Conservation (phyloP, 1,284 basidiomycete species). For the Pseudozyma pruni region DNA sequence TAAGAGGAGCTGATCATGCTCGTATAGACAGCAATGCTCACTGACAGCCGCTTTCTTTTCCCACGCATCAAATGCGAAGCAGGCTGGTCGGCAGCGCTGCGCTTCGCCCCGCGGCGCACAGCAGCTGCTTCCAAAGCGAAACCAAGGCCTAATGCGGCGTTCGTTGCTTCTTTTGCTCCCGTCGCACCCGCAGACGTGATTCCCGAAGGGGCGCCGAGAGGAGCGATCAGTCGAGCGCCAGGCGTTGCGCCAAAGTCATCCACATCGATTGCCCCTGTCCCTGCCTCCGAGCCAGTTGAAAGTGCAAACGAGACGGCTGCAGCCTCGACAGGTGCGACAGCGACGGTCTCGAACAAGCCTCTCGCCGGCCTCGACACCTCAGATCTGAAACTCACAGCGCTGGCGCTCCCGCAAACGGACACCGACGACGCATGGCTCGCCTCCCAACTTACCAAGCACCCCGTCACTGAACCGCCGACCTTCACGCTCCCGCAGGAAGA, state of each 20-base stretch:
- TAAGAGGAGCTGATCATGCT: neutral
- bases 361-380: constrained; percentile 2
- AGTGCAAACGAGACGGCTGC: neutral
- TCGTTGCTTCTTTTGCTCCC: constrained; percentile 36
- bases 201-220: constrained; percentile 6
- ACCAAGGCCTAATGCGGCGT: constrained; percentile 33
- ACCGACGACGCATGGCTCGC: constrained; percentile 20
- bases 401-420: constrained; percentile 18
- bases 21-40: constrained; percentile 32
- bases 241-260: constrained; percentile 15
- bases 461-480: constrained; percentile 17
- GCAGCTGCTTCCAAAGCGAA: constrained; percentile 25
- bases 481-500: constrained; percentile 30
- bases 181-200: neutral
- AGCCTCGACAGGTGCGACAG: neutral
- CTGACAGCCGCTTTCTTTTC: constrained; percentile 9
- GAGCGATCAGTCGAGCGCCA: constrained; percentile 15
- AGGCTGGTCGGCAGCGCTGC: constrained; percentile 60
- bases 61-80: neutral
- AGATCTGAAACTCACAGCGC: constrained; percentile 23
- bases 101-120: constrained; percentile 53
- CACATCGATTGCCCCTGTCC: neutral
- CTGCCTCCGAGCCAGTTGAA: neutral
- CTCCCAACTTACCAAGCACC: constrained; percentile 16
- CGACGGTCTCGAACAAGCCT: neutral